Percentiles rank a stretch among this genome's conserved stretches.
Evolutionary conservation across 192 early-diverging fungal genomes (phyloP).

Genomic region (Dimargaris xerosporica): DNA sequence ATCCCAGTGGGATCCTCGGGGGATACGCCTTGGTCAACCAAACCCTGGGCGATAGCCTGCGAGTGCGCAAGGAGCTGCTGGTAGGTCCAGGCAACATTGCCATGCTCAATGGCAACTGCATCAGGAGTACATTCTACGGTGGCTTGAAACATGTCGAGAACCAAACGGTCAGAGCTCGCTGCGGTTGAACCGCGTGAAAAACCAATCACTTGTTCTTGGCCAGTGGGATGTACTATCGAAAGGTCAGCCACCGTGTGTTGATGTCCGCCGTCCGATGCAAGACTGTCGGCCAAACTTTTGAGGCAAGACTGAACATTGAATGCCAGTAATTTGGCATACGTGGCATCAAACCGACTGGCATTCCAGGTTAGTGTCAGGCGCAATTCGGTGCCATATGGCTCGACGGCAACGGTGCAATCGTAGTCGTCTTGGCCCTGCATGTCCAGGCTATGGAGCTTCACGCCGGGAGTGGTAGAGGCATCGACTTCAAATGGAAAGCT

Average conservation of each 20-base stretch:
- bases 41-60: not conserved
- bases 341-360: not conserved
- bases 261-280: not conserved
- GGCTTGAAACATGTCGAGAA: not conserved
- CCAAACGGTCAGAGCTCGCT: not conserved
- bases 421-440: not conserved
- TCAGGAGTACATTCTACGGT: not conserved
- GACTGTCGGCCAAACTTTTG: not conserved
- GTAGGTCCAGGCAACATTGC: not conserved
- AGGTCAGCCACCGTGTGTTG: not conserved
- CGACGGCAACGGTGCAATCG: not conserved
- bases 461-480: no score
- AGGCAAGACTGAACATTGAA: not conserved
- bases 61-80: not conserved
- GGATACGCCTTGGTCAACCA: not conserved
- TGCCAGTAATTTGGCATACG: not conserved
- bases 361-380: not conserved
- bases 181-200: not conserved
- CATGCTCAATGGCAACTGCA: constrained; percentile 3
- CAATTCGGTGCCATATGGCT: not conserved
- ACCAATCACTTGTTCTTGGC: not conserved
- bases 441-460: not conserved
- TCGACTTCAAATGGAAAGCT: not conserved
- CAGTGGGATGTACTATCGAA: not conserved
- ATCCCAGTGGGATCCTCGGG: not conserved